These are phyloP conservation scores for Fusarium buharicum DNA, from an alignment of 2,329 filamentous ascomycete genomes.

Conservation along the genomic window DNA sequence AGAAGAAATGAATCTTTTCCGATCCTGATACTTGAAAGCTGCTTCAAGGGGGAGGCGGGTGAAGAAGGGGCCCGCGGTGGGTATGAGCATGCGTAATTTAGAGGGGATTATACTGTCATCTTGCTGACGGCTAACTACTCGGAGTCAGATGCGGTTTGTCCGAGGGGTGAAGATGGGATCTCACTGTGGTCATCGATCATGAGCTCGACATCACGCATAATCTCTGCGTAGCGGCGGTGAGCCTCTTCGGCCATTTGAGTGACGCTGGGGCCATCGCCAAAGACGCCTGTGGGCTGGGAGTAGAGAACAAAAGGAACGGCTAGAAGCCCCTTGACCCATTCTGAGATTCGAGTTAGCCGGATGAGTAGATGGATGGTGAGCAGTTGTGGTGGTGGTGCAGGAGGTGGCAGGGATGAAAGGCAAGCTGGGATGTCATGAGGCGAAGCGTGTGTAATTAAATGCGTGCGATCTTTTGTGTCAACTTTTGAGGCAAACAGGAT, in stretches of 20 bases:
- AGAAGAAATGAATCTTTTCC: constrained; percentile 85
- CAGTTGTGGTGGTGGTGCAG: constrained; percentile 2
- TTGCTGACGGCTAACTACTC: constrained; percentile 76
- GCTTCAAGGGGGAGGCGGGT: constrained; percentile 86
- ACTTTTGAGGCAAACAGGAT: background rate
- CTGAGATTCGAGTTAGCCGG: constrained; percentile 54
- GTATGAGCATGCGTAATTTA: constrained; percentile 91
- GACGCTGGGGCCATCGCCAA: constrained; percentile 74
- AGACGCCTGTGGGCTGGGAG: constrained; percentile 90
- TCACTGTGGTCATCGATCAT: constrained; percentile 92
- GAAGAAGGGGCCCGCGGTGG: constrained; percentile 92
- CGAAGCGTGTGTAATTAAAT: background rate
- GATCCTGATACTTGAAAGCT: constrained; percentile 91
- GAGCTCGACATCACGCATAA: constrained; percentile 90
- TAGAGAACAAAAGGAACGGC: constrained; percentile 97
- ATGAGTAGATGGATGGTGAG: background rate
- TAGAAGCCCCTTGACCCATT: constrained; percentile 96
- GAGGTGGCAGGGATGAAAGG: constrained; percentile 4
- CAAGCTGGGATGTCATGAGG: background rate
- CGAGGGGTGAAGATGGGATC: constrained; percentile 25
- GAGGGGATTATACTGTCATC: constrained; percentile 75
- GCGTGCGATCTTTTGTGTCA: background rate
- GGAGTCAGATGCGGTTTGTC: background rate
- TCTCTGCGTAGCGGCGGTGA: constrained; percentile 90
- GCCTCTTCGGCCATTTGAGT: constrained; percentile 80